Base-by-base conservation (phyloP, 306 rosid species). In the Citrullus amarus region DNA sequence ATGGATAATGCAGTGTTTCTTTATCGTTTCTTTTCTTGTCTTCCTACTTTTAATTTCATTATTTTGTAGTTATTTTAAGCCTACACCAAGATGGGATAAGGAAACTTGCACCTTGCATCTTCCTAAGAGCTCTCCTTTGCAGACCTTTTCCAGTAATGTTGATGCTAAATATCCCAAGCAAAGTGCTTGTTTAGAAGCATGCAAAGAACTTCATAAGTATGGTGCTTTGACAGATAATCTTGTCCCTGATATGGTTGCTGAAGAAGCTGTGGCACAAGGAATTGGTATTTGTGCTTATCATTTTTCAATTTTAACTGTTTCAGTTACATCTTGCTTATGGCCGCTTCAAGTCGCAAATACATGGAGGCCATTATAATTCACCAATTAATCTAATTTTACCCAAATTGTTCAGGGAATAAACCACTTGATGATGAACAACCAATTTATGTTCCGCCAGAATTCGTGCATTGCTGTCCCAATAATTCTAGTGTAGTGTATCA, bases 141-240 rank as follows among this genome's bases (percentile, higher is more conserved):
- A 70, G 16, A 20, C 81, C 72, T 79, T 92, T 82, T 48, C 32
- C 54, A 90, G 87, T 6, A 61, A 88, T 80, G 92, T 91, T 53
- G 82, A 84, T 59, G 17, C 10, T 17, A 92, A 87, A 75, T 2
- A 54, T 73, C 59, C 86, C 54, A 92, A 92, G 90, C 89, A 89
- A 68, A 80, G 75, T 43, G 95, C 96, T 51, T 94, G 97, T 80
- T 93, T 94, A 81, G 92, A 94, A 88, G 97, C 96, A 32, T 94
- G 98, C 86, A 94, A 87, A 80, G 83, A 87, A 86, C 96, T 92
- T 82, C 98, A 94, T 65, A 79, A 88, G 75, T 78, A 83, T 81
- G 98, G 95, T 56, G 97, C 96, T 75, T 85, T 94, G 79, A 89
- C 94, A 1, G 93, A 92, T 83, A 83, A 87, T 77, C 97, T 94